Evolutionary conservation across 2,329 filamentous ascomycete species (phyloP).

Genomic region (Xylaria sp.): DNA sequence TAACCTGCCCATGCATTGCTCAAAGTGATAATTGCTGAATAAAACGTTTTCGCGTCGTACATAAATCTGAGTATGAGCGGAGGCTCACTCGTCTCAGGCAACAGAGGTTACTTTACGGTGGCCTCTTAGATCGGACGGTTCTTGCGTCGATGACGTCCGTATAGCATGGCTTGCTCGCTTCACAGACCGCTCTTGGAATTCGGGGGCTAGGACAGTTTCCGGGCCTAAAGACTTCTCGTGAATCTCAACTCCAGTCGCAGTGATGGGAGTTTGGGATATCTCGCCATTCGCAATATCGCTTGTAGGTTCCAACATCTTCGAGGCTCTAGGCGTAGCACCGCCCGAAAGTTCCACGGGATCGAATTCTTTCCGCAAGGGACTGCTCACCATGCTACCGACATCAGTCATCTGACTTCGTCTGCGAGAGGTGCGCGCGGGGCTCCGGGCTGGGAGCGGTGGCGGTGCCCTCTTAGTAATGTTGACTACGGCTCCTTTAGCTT

Average conservation of each 20-base stretch:
- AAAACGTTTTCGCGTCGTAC: conserved; percentile 41
- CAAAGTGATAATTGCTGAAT: conserved; percentile 40
- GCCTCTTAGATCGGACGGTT: conserved; percentile 34
- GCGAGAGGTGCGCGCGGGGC: conserved; percentile 71
- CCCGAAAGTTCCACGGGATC: conserved; percentile 43
- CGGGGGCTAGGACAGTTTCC: conserved; percentile 8
- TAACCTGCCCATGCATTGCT: conserved; percentile 35
- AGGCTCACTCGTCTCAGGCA: conserved; percentile 31
- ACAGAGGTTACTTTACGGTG: conserved; percentile 39
- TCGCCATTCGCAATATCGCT: conserved; percentile 7
- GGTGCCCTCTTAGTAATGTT: conserved; percentile 84
- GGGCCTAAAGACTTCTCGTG: conserved; percentile 21
- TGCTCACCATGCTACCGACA: conserved; percentile 59
- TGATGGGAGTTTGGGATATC: conserved; percentile 1
- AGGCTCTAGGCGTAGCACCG: conserved; percentile 42
- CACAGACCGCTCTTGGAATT: conserved; percentile 33
- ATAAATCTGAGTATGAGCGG: conserved; percentile 32
- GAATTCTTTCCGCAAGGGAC: conserved; percentile 64
- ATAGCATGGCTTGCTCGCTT: conserved; percentile 29
- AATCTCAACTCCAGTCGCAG: not conserved
- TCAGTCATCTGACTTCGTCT: conserved; percentile 70
- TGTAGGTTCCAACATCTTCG: conserved; percentile 26
- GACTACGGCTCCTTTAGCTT: conserved; percentile 81
- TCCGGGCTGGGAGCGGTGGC: conserved; percentile 81
- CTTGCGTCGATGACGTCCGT: conserved; percentile 27